These are phyloP conservation scores for Fusarium incarnatum DNA, from an alignment of 2,329 filamentous ascomycete species.

Conservation along the genomic window DNA sequence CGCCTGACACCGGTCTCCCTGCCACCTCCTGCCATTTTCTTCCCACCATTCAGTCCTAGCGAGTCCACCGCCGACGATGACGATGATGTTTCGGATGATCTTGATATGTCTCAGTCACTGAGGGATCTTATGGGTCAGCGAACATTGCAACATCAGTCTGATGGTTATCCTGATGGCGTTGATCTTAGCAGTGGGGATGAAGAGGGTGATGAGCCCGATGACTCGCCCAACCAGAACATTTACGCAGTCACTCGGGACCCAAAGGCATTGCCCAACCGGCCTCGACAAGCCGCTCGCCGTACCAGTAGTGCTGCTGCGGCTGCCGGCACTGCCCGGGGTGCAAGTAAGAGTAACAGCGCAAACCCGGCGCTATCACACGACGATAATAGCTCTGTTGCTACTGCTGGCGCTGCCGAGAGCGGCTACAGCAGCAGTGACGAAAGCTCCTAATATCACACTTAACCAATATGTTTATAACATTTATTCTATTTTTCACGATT, in stretches of 20 bases:
- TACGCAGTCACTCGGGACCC: conserved; percentile 44
- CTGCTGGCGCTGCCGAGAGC: conserved; percentile 55
- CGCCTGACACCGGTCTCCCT: conserved; percentile 61
- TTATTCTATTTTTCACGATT: conserved; percentile 7
- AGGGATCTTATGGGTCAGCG: conserved; percentile 50
- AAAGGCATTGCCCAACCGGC: conserved; percentile 36
- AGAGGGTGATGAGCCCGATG: conserved; percentile 55
- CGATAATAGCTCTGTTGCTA: conserved; percentile 56
- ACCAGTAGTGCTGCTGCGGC: conserved; percentile 52
- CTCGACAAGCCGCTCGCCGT: conserved; percentile 27
- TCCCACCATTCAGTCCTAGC: conserved; percentile 59
- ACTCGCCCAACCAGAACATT: conserved; percentile 49
- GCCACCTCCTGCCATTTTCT: conserved; percentile 65
- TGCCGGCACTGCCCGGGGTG: conserved; percentile 47
- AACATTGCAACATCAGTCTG: conserved; percentile 54
- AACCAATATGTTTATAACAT: background rate
- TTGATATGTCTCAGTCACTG: conserved; percentile 48
- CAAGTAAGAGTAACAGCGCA: conserved; percentile 50
- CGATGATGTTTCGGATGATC: conserved; percentile 43
- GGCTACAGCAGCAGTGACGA: conserved; percentile 54
- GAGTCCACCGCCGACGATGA: conserved; percentile 53
- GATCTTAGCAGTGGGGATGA: conserved; percentile 58
- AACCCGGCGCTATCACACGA: conserved; percentile 45
- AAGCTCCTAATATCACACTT: conserved; percentile 14
- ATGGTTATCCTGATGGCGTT: conserved; percentile 56